phyloP scores from a whole-genome alignment of 2,329 filamentous ascomycete species.

The Tympanopsis confertula region DNA sequence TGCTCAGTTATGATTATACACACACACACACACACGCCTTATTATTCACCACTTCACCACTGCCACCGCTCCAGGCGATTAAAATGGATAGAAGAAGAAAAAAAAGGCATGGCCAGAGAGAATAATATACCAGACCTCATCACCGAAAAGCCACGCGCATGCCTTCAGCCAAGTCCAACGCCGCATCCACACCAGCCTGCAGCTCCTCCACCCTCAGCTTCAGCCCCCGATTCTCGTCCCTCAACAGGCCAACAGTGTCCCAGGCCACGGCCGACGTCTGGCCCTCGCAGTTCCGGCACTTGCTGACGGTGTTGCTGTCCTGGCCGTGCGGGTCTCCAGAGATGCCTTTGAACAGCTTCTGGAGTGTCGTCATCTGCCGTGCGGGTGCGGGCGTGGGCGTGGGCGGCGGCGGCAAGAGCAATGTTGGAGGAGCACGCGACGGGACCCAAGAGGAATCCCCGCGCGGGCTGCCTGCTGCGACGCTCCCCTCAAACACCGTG shows the following conservation, averaged over 20 bases:
- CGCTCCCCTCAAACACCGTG: slow-evolving; percentile 9
- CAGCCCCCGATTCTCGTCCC: slow-evolving; percentile 49
- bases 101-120: too few species aligned
- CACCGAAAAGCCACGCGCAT: slow-evolving; percentile 29
- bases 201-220: slow-evolving; percentile 47
- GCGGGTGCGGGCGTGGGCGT: slow-evolving; percentile 13
- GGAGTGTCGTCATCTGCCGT: slow-evolving; percentile 30
- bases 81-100: too few species aligned
- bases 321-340: slow-evolving; percentile 18
- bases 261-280: slow-evolving; percentile 48
- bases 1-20: too few species aligned
- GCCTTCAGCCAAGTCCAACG: slow-evolving; percentile 46
- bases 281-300: slow-evolving; percentile 45
- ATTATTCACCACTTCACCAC: too few species aligned
- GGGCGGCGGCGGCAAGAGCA: slow-evolving; percentile 5
- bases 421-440: not conserved
- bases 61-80: too few species aligned
- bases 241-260: slow-evolving; percentile 50
- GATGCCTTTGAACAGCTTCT: slow-evolving; percentile 33
- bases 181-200: slow-evolving; percentile 48
- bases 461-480: slow-evolving; percentile 7
- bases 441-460: slow-evolving; percentile 4
- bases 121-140: too few species aligned
- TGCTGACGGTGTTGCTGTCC: slow-evolving; percentile 9
- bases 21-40: too few species aligned